phyloP scores from a whole-genome alignment of 768 basidiomycete species.

The Lactarius tabidus region DNA sequence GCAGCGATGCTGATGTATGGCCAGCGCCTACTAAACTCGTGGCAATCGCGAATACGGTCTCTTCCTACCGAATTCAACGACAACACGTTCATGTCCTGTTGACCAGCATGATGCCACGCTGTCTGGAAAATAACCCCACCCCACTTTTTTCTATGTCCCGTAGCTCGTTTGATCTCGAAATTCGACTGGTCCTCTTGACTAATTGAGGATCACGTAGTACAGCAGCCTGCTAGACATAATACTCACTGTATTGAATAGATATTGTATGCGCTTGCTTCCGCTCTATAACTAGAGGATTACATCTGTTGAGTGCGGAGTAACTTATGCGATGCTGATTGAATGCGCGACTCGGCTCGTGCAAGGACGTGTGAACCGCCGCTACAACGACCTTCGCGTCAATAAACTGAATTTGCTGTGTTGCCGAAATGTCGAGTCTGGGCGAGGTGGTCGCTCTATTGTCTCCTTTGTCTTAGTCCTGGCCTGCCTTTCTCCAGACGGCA shows the following conservation, averaged over 20 bases:
- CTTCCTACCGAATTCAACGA: not conserved
- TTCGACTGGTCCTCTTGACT: not conserved
- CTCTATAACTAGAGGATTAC: not conserved
- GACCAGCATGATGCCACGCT: not conserved
- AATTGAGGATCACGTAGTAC: not conserved
- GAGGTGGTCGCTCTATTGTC: constrained; percentile 1
- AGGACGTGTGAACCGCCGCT: not conserved
- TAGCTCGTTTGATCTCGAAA: not conserved
- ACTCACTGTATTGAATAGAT: not conserved
- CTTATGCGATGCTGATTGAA: not conserved
- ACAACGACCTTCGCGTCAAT: not conserved
- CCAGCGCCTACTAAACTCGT: too few relatives aligned
- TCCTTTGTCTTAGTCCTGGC: not conserved
- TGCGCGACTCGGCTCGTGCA: not conserved
- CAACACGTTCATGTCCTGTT: not conserved
- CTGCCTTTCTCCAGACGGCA: not conserved
- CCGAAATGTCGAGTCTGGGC: not conserved
- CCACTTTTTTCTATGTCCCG: not conserved
- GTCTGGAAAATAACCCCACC: not conserved
- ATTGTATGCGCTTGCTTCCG: not conserved
- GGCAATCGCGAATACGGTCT: not conserved
- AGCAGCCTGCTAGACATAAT: not conserved
- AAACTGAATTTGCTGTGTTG: not conserved
- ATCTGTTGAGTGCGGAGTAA: not conserved
- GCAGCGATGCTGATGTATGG: too few relatives aligned